Conservation (phyloP, 1,284 basidiomycete species). For the Irpex sp. region DNA sequence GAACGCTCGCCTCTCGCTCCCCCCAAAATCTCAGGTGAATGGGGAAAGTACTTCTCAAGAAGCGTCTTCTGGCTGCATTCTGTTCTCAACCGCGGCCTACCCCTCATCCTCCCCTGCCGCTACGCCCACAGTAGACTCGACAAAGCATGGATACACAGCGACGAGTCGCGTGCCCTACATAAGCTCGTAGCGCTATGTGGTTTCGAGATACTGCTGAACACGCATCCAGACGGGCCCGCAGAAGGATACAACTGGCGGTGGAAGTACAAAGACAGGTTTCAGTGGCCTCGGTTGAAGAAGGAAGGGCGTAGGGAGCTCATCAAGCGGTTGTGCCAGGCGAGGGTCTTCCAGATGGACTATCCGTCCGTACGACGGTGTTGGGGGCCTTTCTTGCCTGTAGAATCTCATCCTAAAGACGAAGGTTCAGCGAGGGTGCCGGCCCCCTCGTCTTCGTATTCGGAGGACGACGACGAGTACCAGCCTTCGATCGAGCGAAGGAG, state of each 20-base stretch:
- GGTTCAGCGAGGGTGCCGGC: neutral
- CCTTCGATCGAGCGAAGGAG: neutral
- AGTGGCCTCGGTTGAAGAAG: conserved; percentile 31
- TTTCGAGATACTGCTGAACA: neutral
- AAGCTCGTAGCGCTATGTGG: conserved; percentile 2
- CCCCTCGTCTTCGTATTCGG: conserved; percentile 11
- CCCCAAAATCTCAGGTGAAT: neutral
- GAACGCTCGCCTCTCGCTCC: neutral
- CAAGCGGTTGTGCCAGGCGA: conserved; percentile 6
- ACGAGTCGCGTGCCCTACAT: conserved; percentile 1
- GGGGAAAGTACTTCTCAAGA: neutral
- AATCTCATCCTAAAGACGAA: neutral
- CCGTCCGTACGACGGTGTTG: conserved; percentile 38
- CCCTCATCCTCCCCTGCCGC: conserved; percentile 14
- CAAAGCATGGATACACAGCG: neutral
- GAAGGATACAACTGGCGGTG: neutral
- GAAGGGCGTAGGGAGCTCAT: neutral
- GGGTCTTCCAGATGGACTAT: conserved; percentile 45
- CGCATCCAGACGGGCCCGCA: neutral
- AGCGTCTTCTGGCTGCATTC: conserved; percentile 23
- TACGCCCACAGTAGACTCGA: conserved; percentile 9
- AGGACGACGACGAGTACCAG: conserved; percentile 14
- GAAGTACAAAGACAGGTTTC: neutral
- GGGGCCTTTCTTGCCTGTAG: conserved; percentile 40
- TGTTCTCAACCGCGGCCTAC: conserved; percentile 21